Evolutionary conservation across 352 stramenopile species (phyloP).

Genomic region (Plasmopara viticola): DNA sequence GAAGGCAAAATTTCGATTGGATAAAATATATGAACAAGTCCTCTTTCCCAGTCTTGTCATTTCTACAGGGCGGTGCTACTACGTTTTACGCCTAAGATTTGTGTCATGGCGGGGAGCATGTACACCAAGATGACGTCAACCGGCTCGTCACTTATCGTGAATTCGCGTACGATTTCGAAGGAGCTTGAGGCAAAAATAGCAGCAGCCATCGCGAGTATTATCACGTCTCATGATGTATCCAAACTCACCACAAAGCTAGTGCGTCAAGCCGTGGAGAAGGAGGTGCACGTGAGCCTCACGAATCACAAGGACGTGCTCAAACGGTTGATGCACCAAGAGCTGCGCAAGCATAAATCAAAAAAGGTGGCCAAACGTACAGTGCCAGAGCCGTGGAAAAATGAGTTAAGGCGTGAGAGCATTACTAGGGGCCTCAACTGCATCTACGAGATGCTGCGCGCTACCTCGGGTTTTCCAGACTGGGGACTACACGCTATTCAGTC

Average conservation of each 20-base stretch:
- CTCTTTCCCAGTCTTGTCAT: too few species aligned
- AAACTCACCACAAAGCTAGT: constrained; percentile 77
- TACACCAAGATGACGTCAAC: constrained; percentile 75
- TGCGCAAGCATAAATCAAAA: constrained; percentile 67
- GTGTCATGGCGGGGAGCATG: constrained; percentile 48
- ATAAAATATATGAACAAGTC: too few species aligned
- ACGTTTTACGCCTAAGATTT: not conserved
- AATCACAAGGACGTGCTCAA: constrained; percentile 88
- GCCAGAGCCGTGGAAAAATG: constrained; percentile 58
- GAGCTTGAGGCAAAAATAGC: constrained; percentile 77
- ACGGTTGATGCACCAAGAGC: constrained; percentile 81
- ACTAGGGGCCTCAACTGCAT: constrained; percentile 34
- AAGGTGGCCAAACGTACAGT: constrained; percentile 57
- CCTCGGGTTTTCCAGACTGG: constrained; percentile 18
- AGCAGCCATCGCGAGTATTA: constrained; percentile 57
- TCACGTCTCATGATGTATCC: constrained; percentile 53
- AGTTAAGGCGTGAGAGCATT: constrained; percentile 35
- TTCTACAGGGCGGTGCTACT: too few species aligned
- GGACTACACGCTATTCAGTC: constrained; percentile 54
- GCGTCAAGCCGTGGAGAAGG: constrained; percentile 78
- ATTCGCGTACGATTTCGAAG: constrained; percentile 73
- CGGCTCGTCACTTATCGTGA: constrained; percentile 62
- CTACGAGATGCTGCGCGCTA: constrained; percentile 33
- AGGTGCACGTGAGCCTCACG: constrained; percentile 77
- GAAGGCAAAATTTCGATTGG: too few species aligned